Evolutionary conservation across 768 basidiomycete species (phyloP), one percentile per base, ranked within the genome.

Genomic region (Boletus rubropictus): DNA sequence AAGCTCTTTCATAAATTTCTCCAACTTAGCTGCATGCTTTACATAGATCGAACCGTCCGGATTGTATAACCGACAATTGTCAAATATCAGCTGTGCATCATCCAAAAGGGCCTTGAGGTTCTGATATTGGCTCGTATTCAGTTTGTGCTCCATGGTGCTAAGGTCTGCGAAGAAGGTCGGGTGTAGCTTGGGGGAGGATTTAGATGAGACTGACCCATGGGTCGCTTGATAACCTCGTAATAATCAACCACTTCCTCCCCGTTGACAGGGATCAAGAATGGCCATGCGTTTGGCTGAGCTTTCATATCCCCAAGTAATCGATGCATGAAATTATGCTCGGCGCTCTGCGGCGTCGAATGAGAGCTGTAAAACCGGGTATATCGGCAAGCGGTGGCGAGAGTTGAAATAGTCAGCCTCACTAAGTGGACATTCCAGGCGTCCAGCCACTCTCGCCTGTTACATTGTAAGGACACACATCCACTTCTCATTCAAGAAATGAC

Each of bases 31-130:
- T 7, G 93, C 94, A 55, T 89, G 86, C 69, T 84, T 88, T 44
- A 82, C 79, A 63, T 93, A 96, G 42, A 86, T 76, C 4, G 82
- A 79, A 20, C 72, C 73, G 56, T 91, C 87, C 2, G 82, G 82
- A 62, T 99, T 99, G 69, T 95, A 98, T 42, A 73, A 65, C 46
- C 82, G 74, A 68, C 94, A 96, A 60, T 99, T 99, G 55, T 89
- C 80, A 59, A 90, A 89, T 44, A 98, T 79, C 45, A 96, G 72
- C 52, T 82, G 79, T 14, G 85, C 85, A 62, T 98, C 96, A 35
- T 76, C 78, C 17, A 82, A 65, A 59, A 97, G 95, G 27, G 73
- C 69, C 40, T 84, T 82, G 42, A 93, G 68, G n/a, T 76, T 73
- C 10, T 73, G 64, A 65, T 97, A 98, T 59, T 87, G 81, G 61